These are phyloP conservation scores for Penicillium crystallinum DNA, from an alignment of 495 filamentous ascomycete species.

Conservation along the genomic window DNA sequence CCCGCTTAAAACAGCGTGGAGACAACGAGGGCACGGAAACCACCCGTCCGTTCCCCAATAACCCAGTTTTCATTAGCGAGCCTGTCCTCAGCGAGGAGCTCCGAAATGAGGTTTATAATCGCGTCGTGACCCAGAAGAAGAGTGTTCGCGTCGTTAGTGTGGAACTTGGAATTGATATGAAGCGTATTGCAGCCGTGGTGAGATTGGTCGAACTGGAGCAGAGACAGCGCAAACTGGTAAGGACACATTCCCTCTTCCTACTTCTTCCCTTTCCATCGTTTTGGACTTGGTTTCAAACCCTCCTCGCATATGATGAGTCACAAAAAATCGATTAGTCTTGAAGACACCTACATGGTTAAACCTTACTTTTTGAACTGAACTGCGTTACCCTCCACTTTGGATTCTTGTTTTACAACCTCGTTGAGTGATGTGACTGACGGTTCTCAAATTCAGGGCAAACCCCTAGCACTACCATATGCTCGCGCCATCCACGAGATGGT, in stretches of 20 bases:
- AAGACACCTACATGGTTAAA: constrained; percentile 84
- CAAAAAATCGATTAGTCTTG: constrained; percentile 97
- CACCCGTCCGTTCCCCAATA: constrained; percentile 65
- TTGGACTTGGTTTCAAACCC: constrained; percentile 7
- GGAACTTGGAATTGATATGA: constrained; percentile 72
- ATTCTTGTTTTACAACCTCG: not conserved
- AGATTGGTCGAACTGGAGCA: constrained; percentile 84
- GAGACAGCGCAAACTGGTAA: constrained; percentile 66
- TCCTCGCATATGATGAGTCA: constrained; percentile 57
- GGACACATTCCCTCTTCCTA: constrained; percentile 20
- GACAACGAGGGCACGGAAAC: constrained; percentile 14
- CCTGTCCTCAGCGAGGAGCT: constrained; percentile 71
- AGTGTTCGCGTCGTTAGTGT: constrained; percentile 76
- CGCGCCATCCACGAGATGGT: constrained; percentile 76
- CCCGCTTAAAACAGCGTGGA: constrained; percentile 32
- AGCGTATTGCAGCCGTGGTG: constrained; percentile 82
- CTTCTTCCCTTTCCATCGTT: not conserved
- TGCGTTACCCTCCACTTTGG: constrained; percentile 11
- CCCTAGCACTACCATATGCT: constrained; percentile 68
- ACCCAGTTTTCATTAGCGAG: constrained; percentile 64
- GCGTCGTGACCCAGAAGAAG: constrained; percentile 57
- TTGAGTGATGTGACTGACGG: constrained; percentile 12
- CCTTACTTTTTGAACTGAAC: constrained; percentile 35
- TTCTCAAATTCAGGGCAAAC: constrained; percentile 58
- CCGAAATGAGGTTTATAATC: constrained; percentile 67